phyloP scores from a whole-genome alignment of 805 yeast genomes.

The Hanseniaspora clermontiae region DNA sequence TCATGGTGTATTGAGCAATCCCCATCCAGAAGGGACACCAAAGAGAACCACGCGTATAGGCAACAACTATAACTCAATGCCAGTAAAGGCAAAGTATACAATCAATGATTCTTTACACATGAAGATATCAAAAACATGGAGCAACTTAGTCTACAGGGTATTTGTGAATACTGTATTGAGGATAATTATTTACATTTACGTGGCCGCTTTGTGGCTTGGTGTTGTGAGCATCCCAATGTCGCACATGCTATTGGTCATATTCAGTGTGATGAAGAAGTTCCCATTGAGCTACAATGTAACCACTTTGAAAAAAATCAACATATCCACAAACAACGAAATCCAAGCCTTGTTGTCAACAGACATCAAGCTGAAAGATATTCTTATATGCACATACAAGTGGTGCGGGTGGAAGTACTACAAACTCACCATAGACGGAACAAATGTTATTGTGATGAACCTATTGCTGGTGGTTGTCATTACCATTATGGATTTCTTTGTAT shows the following conservation, averaged over 20 bases:
- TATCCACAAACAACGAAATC: conserved; percentile 12
- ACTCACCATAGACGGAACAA: conserved; percentile 92
- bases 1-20: conserved; percentile 7
- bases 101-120: not conserved
- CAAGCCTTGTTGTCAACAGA: conserved; percentile 14
- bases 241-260: conserved; percentile 2
- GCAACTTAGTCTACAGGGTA: not conserved
- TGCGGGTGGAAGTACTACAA: conserved; percentile 89
- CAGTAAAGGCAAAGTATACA: not conserved
- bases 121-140: not conserved
- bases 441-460: conserved; percentile 79
- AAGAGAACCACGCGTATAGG: not conserved
- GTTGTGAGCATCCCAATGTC: conserved; percentile 10
- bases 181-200: not conserved
- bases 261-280: conserved; percentile 6
- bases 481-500: conserved; percentile 58
- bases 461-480: conserved; percentile 69
- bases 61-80: not conserved
- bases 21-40: conserved; percentile 1
- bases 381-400: conserved; percentile 84
- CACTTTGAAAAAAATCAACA: not conserved
- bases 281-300: conserved; percentile 4
- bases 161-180: not conserved
- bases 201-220: conserved; percentile 1
- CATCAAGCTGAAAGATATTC: conserved; percentile 34